Evolutionary conservation across 2,329 filamentous ascomycete genomes (phyloP), one percentile per base, ranked within the genome.

Genomic region (Cladosporium velox): DNA sequence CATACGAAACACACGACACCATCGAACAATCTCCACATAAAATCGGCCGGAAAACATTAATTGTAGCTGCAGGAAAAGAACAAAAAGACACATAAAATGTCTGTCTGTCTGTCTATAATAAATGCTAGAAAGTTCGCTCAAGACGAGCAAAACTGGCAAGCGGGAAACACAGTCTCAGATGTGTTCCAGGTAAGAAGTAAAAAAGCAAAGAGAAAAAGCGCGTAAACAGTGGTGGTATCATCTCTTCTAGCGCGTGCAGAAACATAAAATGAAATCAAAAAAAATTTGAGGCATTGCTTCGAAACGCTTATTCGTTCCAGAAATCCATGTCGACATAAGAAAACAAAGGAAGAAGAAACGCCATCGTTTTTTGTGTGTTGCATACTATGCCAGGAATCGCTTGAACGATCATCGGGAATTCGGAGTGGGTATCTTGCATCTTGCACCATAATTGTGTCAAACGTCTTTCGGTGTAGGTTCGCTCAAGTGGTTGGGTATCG

Each of bases 371-470:
- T 34, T 35, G 34, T 35, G 51, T 32, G 12, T 28, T 54, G 51
- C 52, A 34, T 32, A 21, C 52, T 55, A 34, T 55, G 52, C 52
- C 52, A 55, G 32, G 15, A 55, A 34, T 55, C 52, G 52, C 52
- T 55, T 55, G 52, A 55, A 55, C 52, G 52, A 34, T 34, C 52
- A 55, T 55, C 41, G 41, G 41, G n/a, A 18, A 21, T 21, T 47
- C n/a, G 41, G 41, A 7, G 6, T 15, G 52, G 52, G 52, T 55
- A 55, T 55, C 52, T 55, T 47, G 41, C 41, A 55, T 55, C 52
- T 55, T 24, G 41, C 41, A 47, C 41, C 41, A 21, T 47, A 47
- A 47, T 47, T 47, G 41, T 47, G 41, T 47, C 41, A 47, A 47
- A 47, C 41, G n/a, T 47, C 41, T 44, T 21, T 47, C n/a, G 41